Evolutionary conservation across 202 grass and related monocot species (phyloP), one percentile per base, ranked within the genome.

Genomic region (Alloteropsis angusta): DNA sequence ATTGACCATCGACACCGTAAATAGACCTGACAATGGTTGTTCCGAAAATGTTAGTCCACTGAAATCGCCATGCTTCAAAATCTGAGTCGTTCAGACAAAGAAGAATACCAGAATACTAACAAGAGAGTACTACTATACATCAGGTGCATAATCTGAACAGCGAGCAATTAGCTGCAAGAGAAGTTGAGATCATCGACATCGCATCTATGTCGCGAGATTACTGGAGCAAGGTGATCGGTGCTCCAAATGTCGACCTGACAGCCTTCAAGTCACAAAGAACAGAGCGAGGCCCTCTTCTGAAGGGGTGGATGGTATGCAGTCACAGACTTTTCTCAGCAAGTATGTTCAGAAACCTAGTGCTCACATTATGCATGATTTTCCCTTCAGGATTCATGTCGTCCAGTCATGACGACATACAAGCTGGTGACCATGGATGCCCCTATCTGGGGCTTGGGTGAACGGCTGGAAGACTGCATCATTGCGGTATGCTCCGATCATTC

Each of bases 371-470:
- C 41, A 52, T 71, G 16, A 37, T 47, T 28, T 41, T 58, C 53
- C 41, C 10, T 83, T 15, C 65, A 98, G 89, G 85, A 87, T 43
- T 90, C 89, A 17, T 87, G 95, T 36, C 28, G 46, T 65, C 95
- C 89, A n/a, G 84, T 93, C 30, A 90, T 95, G 89, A 93, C 92
- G 45, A 57, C 82, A 37, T 98, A 98, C 85, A 98, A 98, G 65
- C 80, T 98, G 43, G 85, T 98, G 74, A 86, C 18, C 4, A 87
- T 84, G 87, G 92, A 95, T 19, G 92, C 92, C 67, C 90, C 87
- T 1, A 90, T 98, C 62, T 98, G 95, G 95, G 95, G 91, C 17
- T 35, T 98, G 72, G 85, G 95, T 2, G 76, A 88, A 35, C 77
- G 85, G 28, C 71, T 97, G 8, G 95, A 98, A 63, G 89, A 95